Evolutionary conservation across 805 yeast genomes (phyloP).

Genomic region (Hanseniaspora singularis): DNA sequence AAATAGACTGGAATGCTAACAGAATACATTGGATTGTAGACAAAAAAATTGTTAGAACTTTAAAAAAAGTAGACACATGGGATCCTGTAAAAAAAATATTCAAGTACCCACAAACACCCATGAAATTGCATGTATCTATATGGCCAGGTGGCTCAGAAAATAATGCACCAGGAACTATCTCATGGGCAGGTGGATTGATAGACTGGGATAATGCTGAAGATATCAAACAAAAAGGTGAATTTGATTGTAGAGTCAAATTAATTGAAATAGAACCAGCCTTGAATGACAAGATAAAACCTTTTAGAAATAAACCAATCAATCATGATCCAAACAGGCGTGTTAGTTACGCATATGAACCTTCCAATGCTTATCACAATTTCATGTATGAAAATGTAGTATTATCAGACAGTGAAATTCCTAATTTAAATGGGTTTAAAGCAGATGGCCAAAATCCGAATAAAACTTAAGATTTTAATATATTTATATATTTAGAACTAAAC

Average conservation of each 20-base stretch:
- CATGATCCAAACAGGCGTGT: background rate
- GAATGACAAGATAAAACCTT: constrained; percentile 28
- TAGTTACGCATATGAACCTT: background rate
- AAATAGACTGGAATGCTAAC: constrained; percentile 72
- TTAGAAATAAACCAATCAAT: background rate
- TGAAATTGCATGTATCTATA: constrained; percentile 58
- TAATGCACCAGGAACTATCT: constrained; percentile 51
- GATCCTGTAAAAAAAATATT: constrained; percentile 44
- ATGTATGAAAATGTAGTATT: constrained; percentile 5
- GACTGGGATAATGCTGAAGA: constrained; percentile 69
- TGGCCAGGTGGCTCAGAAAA: constrained; percentile 63
- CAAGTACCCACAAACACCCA: constrained; percentile 62
- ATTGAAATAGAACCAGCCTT: constrained; percentile 32
- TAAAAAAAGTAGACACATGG: constrained; percentile 49
- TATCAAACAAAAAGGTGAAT: constrained; percentile 61
- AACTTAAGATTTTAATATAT: too few species aligned
- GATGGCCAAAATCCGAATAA: background rate
- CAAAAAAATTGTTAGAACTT: constrained; percentile 51
- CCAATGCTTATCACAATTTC: background rate
- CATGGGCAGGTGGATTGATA: constrained; percentile 81
- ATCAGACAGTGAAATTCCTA: background rate
- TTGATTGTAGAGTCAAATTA: constrained; percentile 48
- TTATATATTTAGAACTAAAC: too few species aligned
- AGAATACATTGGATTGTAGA: constrained; percentile 60
- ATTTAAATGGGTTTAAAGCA: background rate